Base-by-base conservation (phyloP, 331 rosid species). In the Pyracantha coccinea region DNA sequence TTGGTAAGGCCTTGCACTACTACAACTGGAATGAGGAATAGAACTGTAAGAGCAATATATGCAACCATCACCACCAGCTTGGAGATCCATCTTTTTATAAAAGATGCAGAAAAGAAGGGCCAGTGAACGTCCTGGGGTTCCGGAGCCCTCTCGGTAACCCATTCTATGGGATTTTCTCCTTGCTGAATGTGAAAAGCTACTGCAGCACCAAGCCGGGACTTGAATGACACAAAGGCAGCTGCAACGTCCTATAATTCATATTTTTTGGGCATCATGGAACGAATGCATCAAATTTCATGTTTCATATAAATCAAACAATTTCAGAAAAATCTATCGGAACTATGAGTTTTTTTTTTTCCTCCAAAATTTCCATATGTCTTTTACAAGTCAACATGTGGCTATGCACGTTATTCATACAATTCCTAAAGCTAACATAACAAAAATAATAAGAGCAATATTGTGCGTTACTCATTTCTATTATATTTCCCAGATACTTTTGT, bases 191-290 rank as follows among this genome's bases (percentile, higher is more conserved):
- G 84, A 33, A 86, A 68, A 64, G 92, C 90, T 60, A 78, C 33
- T 7, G 96, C 92, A 75, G 96, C 94, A 62, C 89, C 91, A 73
- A 92, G 83, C 73, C 90, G 88, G 66, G 96, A 84, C 89, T 92
- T 92, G 73, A 92, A 92, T 44, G 97, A 90, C 81, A 92, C 97
- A 61, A 92, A 90, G 65, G 96, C 96, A 19, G 96, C 97, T 27
- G 85, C 83, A 69, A 85, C 84, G 84, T 92, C 97, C 97, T 90
- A 58, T 85, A 7, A 57, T 72, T 33, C 1, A 29, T 54, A 5
- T 29, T 54, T 55, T 71, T 50, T 47, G 31, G 29, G 50, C 21
- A 54, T 55, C 27, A 66, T 19, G 66, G 33, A 75, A 73, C 57
- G 1, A 83, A 35, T 59, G 38, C 32, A 66, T 78, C 72, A 81